Evolutionary conservation across 495 filamentous ascomycete genomes (phyloP).

Genomic region (Hypoxylon crocopeplum): DNA sequence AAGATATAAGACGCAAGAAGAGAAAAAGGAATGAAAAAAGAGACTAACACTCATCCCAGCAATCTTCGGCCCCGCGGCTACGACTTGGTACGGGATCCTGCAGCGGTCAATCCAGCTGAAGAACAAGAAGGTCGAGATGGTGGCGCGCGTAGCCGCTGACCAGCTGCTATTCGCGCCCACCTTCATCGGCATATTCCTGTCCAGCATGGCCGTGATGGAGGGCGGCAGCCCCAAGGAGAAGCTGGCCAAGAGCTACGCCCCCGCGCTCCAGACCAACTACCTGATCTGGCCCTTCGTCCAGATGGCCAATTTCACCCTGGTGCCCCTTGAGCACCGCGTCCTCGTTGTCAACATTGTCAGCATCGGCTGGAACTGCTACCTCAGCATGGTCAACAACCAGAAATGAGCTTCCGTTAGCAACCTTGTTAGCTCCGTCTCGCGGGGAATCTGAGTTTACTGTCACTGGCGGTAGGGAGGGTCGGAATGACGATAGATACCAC

Average conservation of each 20-base stretch:
- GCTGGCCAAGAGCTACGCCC: constrained; percentile 68
- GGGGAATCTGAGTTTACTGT: neutral
- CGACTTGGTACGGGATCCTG: constrained; percentile 81
- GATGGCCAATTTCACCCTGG: constrained; percentile 85
- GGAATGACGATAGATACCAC: neutral
- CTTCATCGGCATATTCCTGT: constrained; percentile 83
- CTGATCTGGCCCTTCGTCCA: constrained; percentile 94
- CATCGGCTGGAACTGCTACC: constrained; percentile 93
- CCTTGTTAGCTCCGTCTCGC: neutral
- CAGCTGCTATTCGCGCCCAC: constrained; percentile 85
- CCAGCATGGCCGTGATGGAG: constrained; percentile 87
- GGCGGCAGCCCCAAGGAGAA: constrained; percentile 75
- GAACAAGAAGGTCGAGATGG: constrained; percentile 71
- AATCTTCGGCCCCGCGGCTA: constrained; percentile 90
- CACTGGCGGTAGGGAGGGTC: neutral
- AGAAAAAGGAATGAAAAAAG: neutral
- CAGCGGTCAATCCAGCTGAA: constrained; percentile 71
- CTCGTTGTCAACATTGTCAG: constrained; percentile 86
- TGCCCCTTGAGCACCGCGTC: constrained; percentile 85
- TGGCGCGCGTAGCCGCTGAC: constrained; percentile 81
- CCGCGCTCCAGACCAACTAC: constrained; percentile 82
- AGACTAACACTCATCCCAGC: constrained; percentile 54
- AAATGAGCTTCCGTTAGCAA: too few species aligned
- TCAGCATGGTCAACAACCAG: constrained; percentile 61
- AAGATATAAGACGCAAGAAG: neutral